A percentile compares a stretch with the other conserved stretches of the same genome.
Conservation (phyloP, 2,329 filamentous ascomycete genomes). For the Apiospora rasikravindrae region DNA sequence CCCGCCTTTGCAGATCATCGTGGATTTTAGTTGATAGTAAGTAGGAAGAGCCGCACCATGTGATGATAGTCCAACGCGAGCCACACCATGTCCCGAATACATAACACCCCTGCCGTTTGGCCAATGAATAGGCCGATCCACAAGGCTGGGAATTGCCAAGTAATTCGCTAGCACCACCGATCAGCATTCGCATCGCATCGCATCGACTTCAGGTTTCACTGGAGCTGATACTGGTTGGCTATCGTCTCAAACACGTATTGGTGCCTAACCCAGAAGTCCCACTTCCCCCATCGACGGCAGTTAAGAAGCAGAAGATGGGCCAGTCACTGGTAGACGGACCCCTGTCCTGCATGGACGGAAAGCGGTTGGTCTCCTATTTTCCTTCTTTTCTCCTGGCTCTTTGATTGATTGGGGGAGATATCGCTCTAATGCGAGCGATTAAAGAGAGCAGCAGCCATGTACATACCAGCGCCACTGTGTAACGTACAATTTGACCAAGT, state of each 20-base stretch:
- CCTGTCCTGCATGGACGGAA: background rate
- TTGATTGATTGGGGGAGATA: background rate
- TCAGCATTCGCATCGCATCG: background rate
- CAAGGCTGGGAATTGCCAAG: constrained; percentile 10
- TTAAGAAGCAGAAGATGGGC: background rate
- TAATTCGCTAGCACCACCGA: background rate
- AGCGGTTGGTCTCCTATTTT: background rate
- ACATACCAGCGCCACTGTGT: background rate
- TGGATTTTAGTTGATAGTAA: background rate
- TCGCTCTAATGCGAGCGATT: background rate
- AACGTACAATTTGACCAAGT: background rate
- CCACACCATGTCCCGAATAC: background rate
- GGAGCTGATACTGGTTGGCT: background rate
- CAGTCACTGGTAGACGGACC: background rate
- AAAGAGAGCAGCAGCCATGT: background rate
- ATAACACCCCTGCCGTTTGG: background rate
- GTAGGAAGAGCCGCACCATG: background rate
- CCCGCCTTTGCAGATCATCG: background rate
- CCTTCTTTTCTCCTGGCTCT: background rate
- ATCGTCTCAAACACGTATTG: background rate
- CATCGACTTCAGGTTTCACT: background rate
- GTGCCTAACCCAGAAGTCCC: background rate
- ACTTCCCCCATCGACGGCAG: background rate
- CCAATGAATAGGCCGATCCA: background rate
- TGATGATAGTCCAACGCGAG: background rate